These are phyloP conservation scores for Flaveria floridana DNA, from an alignment of 140 eudicot species.

Conservation along the genomic window DNA sequence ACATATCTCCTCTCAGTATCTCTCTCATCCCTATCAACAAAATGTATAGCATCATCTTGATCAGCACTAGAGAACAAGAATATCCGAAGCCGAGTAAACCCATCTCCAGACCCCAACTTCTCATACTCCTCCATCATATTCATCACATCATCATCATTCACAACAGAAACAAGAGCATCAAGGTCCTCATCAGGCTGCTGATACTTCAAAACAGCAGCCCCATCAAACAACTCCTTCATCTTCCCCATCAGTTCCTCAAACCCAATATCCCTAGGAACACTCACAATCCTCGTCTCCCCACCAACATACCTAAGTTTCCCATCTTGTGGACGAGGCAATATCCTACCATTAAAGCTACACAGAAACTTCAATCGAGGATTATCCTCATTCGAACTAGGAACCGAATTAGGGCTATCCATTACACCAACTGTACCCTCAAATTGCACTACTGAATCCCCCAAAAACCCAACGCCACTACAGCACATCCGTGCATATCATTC, in stretches of 20 bases:
- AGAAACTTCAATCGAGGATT: conserved; percentile 71
- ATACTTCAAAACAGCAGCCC: conserved; percentile 63
- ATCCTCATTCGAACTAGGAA: conserved; percentile 54
- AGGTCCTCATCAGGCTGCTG: conserved; percentile 99
- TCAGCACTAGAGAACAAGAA: conserved; percentile 68
- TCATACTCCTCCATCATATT: conserved; percentile 99
- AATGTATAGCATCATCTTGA: conserved; percentile 64
- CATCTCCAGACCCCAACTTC: conserved; percentile 76
- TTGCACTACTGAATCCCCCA: neutral
- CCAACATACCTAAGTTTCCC: conserved; percentile 96
- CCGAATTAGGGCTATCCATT: conserved; percentile 70
- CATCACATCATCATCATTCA: conserved; percentile 86
- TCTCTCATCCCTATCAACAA: conserved; percentile 72
- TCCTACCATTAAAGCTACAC: conserved; percentile 88
- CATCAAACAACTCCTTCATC: conserved; percentile 88
- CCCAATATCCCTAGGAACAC: conserved; percentile 56
- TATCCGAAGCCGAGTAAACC: conserved; percentile 76
- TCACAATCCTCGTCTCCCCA: conserved; percentile 87
- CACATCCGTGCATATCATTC: neutral
- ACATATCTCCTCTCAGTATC: conserved; percentile 91
- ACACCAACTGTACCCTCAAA: conserved; percentile 35
- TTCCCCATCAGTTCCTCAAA: conserved; percentile 75
- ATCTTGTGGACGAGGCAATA: conserved; percentile 87
- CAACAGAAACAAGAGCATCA: conserved; percentile 95
- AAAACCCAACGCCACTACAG: neutral